Percentiles rank a stretch among this genome's conserved stretches.
Evolutionary conservation across 495 filamentous ascomycete genomes (phyloP).

Genomic region (Penicillium macrosclerotiorum): DNA sequence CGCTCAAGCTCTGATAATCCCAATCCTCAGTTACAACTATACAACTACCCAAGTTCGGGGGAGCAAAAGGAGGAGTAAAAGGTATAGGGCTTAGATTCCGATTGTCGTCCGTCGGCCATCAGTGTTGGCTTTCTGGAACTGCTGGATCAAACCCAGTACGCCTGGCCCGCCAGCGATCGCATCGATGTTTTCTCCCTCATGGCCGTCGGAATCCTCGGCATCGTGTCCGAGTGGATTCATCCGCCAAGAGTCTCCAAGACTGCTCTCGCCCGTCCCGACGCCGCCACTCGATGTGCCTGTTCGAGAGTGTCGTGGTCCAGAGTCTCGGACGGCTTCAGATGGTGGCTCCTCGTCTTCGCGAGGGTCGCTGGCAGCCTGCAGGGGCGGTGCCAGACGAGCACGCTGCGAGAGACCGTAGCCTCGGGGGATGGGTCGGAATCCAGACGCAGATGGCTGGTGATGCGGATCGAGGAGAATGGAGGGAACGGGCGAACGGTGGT

Average conservation of each 20-base stretch:
- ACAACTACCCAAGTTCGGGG: not conserved
- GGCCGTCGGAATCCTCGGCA: slow-evolving; percentile 43
- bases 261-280: slow-evolving; percentile 51
- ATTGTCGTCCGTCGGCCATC: slow-evolving; percentile 52
- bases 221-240: slow-evolving; percentile 51
- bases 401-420: slow-evolving; percentile 49
- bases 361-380: slow-evolving; percentile 30
- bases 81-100: slow-evolving; percentile 26
- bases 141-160: slow-evolving; percentile 83
- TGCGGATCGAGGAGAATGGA: slow-evolving; percentile 84
- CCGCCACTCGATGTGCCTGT: slow-evolving; percentile 40
- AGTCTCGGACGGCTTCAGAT: slow-evolving; percentile 22
- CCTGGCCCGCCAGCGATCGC: slow-evolving; percentile 48
- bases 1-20: too few species aligned
- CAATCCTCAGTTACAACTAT: not conserved
- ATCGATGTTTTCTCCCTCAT: slow-evolving; percentile 50
- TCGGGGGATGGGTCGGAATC: slow-evolving; percentile 42
- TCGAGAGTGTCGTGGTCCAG: slow-evolving; percentile 21
- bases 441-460: slow-evolving; percentile 71
- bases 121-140: slow-evolving; percentile 83
- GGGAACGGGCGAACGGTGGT: slow-evolving; percentile 40
- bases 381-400: slow-evolving; percentile 43
- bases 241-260: slow-evolving; percentile 64
- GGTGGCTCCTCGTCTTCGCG: slow-evolving; percentile 43
- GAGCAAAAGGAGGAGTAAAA: not conserved